These are phyloP conservation scores for Sporothrix globosa DNA, from an alignment of 2,329 filamentous ascomycete species.

Conservation along the genomic window DNA sequence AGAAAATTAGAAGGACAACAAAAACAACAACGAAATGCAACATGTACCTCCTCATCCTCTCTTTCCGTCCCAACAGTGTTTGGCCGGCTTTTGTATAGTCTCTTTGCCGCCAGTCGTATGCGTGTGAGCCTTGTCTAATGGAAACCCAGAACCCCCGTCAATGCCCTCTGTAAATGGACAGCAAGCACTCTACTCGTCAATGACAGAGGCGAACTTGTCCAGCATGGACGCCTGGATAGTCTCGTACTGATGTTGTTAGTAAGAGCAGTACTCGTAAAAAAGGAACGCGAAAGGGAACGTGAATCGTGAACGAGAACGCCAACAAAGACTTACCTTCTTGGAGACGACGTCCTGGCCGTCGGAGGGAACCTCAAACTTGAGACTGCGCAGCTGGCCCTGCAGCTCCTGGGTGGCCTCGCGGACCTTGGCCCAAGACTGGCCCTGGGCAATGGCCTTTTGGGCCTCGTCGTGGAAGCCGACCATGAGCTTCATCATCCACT, in stretches of 20 bases:
- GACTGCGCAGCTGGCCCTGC: slow-evolving; percentile 79
- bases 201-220: slow-evolving; percentile 95
- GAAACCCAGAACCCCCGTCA: not conserved
- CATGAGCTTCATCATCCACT: slow-evolving; percentile 99
- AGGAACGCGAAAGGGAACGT: too few relatives aligned
- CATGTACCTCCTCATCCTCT: not conserved
- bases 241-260: slow-evolving; percentile 69
- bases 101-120: not conserved
- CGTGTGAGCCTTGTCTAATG: slow-evolving; percentile 14
- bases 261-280: not conserved
- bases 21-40: not conserved
- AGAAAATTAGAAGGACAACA: not conserved
- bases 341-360: slow-evolving; percentile 79
- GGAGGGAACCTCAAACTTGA: slow-evolving; percentile 94
- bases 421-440: slow-evolving; percentile 89
- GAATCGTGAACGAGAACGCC: not conserved
- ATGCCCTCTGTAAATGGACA: not conserved
- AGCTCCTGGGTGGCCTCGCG: slow-evolving; percentile 87
- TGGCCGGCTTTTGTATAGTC: not conserved
- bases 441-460: slow-evolving; percentile 91
- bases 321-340: slow-evolving; percentile 71
- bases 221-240: slow-evolving; percentile 86
- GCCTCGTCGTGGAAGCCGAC: slow-evolving; percentile 97
- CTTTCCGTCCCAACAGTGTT: not conserved
- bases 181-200: slow-evolving; percentile 70